Evolutionary conservation across 768 basidiomycete species (phyloP).

Genomic region (Pisolithus albus): DNA sequence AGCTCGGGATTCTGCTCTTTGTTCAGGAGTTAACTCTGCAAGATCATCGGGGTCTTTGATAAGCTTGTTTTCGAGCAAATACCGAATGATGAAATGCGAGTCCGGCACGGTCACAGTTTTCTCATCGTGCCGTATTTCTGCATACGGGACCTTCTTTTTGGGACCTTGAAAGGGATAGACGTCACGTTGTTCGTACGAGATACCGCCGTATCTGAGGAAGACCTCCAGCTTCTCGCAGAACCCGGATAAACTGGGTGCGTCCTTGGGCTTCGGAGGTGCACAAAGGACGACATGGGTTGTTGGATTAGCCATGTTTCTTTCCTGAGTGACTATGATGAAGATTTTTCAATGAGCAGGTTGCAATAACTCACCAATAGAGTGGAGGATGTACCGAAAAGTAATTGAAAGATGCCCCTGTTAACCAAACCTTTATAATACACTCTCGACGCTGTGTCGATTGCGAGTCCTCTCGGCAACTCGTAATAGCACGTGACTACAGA

Average conservation of each 20-base stretch:
- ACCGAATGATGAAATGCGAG: constrained; percentile 29
- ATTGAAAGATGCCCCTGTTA: too few relatives aligned
- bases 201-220: constrained; percentile 22
- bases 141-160: constrained; percentile 29
- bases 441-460: too few relatives aligned
- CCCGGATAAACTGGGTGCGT: constrained; percentile 21
- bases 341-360: too few relatives aligned
- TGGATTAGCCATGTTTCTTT: neutral
- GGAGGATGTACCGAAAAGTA: too few relatives aligned
- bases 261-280: constrained; percentile 17
- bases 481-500: too few relatives aligned
- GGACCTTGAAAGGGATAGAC: constrained; percentile 22
- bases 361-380: too few relatives aligned
- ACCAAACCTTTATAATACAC: too few relatives aligned
- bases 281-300: constrained; percentile 19
- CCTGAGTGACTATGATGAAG: neutral
- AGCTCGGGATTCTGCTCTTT: constrained; percentile 29
- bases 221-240: constrained; percentile 31
- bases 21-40: constrained; percentile 19
- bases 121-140: constrained; percentile 21
- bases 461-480: too few relatives aligned
- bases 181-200: constrained; percentile 23
- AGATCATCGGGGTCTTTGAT: constrained; percentile 22
- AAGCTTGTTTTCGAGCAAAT: constrained; percentile 22
- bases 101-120: constrained; percentile 19